Evolutionary conservation across 1,284 basidiomycete genomes (phyloP), one percentile per base, ranked within the genome.

Genomic region (Naganishia liquefaciens): DNA sequence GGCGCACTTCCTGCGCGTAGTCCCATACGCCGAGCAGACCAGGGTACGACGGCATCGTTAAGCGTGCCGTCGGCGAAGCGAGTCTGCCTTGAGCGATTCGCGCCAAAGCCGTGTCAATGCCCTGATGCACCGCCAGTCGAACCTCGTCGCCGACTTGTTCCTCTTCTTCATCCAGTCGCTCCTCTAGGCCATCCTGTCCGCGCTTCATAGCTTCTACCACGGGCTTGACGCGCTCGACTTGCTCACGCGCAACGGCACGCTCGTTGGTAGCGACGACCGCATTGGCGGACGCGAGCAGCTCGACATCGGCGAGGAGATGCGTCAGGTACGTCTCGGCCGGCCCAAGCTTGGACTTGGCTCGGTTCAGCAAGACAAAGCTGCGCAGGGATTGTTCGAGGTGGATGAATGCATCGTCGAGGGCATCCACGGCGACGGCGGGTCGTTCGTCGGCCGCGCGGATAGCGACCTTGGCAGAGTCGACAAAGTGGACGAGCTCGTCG

Each of bases 401-500:
- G 55, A 88, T 87, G 75, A 99, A 99, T 0, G 86, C 84, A 68
- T 85, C 87, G 65, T 85, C 84, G 2, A 87, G 84, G 11, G 37
- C 51, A 11, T 65, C 50, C 27, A 27, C 52, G 23, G 37, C 43
- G 6, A 25, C 33, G 21, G 46, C 52, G 11, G 30, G 37, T 21
- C 54, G n/a, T 40, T 30, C 46, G 21, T 15, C 44, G 13, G 37
- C 55, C 5, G 25, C 39, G 2, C 74, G 72, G 19, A 75, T 62
- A 0, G 78, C 78, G 28, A 77, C 76, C 62, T 76, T 76, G 27
- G 87, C 86, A 6, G 93, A 94, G 77, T 99, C 95, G 72, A 99
- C 96, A 79, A 99, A 99, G 80, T 99, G 96, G 1, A 99, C 94
- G 27, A 99, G 86, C 76, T 98, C 92, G 66, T 88, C 85, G 0